phyloP scores from a whole-genome alignment of 1,284 basidiomycete species.

The Ganoderma leucocontextum region DNA sequence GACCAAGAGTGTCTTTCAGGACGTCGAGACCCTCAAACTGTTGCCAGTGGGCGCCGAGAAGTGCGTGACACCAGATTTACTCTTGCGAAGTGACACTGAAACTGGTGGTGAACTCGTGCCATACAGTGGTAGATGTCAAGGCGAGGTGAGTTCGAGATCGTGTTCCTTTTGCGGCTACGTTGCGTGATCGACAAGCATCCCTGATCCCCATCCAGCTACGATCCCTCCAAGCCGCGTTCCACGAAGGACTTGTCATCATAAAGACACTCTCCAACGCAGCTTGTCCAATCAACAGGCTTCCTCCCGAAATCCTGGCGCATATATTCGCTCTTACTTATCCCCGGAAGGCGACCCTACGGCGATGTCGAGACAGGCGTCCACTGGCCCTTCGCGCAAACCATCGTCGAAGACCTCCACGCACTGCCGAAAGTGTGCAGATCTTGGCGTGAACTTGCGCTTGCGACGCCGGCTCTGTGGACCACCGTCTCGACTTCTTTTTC shows the following conservation, averaged over 20 bases:
- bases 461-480: neutral
- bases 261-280: neutral
- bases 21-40: neutral
- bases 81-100: neutral
- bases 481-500: neutral
- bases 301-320: neutral
- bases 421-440: neutral
- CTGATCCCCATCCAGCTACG: neutral
- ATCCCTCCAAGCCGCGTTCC: neutral
- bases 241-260: neutral
- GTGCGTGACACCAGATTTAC: neutral
- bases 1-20: neutral
- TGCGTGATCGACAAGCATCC: neutral
- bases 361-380: neutral
- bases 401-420: neutral
- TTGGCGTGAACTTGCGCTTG: neutral
- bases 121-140: neutral
- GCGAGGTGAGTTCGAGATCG: neutral
- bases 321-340: neutral
- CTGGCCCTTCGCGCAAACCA: neutral
- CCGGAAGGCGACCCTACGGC: neutral
- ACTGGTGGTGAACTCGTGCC: neutral
- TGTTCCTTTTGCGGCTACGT: neutral
- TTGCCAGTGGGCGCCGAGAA: neutral
- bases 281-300: neutral